Evolutionary conservation across 345 rosid species (phyloP).

Genomic region (Streptanthus diversifolius): DNA sequence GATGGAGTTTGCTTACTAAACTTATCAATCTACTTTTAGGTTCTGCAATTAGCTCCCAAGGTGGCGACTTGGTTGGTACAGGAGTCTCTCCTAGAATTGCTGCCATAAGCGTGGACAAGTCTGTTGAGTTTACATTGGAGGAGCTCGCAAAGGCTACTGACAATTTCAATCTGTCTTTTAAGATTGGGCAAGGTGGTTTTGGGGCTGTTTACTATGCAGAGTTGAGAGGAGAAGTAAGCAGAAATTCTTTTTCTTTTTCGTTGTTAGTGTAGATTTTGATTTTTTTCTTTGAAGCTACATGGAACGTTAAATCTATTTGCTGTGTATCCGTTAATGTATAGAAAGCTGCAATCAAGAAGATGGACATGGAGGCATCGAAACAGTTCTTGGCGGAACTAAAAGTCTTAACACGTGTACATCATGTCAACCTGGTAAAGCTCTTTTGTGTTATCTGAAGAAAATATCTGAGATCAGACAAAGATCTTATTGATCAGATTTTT

Average conservation of each 20-base stretch:
- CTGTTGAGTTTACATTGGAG: conserved; percentile 83
- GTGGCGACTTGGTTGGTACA: conserved; percentile 23
- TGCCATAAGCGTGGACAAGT: conserved; percentile 76
- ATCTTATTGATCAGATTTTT: not conserved
- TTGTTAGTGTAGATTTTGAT: not conserved
- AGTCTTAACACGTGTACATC: conserved; percentile 90
- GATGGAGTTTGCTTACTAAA: not conserved
- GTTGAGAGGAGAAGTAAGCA: conserved; percentile 87
- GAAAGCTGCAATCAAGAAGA: conserved; percentile 98
- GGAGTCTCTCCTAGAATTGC: conserved; percentile 46
- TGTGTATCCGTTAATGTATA: conserved; percentile 32
- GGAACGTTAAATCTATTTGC: not conserved
- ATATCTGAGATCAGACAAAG: not conserved
- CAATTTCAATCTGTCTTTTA: conserved; percentile 75
- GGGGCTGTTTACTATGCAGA: conserved; percentile 90
- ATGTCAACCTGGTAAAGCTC: conserved; percentile 77
- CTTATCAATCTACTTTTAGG: conserved; percentile 22
- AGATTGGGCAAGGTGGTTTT: conserved; percentile 93
- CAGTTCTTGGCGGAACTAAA: conserved; percentile 94
- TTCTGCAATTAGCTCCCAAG: conserved; percentile 31
- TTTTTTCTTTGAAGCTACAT: not conserved
- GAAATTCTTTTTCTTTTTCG: not conserved
- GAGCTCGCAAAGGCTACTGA: conserved; percentile 89
- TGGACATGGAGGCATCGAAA: conserved; percentile 94
- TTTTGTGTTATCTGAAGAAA: conserved; percentile 8